Conservation (phyloP, 202 grass and related monocot genomes). For the Musa balbisiana region DNA sequence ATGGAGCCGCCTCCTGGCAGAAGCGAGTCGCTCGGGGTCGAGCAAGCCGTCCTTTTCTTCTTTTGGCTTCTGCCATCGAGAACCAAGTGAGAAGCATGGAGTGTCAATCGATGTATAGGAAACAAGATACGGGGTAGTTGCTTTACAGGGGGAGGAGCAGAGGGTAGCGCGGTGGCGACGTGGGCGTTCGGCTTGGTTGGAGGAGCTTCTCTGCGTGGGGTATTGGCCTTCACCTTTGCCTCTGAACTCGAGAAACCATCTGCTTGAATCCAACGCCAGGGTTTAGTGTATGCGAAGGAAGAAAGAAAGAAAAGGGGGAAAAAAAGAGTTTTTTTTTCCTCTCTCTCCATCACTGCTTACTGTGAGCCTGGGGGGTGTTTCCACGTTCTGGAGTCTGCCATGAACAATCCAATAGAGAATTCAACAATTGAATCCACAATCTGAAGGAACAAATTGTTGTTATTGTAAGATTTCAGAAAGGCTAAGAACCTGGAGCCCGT, state of each 20-base stretch:
- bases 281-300: not conserved
- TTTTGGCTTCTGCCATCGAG: not conserved
- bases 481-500: not conserved
- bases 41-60: not conserved
- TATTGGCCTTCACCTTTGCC: not conserved
- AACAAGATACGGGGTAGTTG: not conserved
- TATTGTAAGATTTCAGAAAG: not conserved
- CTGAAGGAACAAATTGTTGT: too few relatives aligned
- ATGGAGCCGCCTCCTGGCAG: not conserved
- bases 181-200: not conserved
- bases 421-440: too few relatives aligned
- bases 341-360: too few relatives aligned
- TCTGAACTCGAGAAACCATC: constrained; percentile 3
- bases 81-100: not conserved
- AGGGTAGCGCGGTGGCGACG: not conserved
- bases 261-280: not conserved
- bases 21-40: not conserved
- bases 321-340: not conserved
- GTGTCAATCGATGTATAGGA: not conserved
- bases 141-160: not conserved
- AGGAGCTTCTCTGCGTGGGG: not conserved
- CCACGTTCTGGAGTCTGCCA: too few relatives aligned
- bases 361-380: too few relatives aligned
- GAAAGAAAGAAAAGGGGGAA: too few relatives aligned
- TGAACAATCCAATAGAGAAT: too few relatives aligned